Percentiles rank a stretch among this genome's conserved stretches.
These are phyloP conservation scores for Podaxis rugospora DNA, from an alignment of 768 basidiomycete genomes.

Conservation along the genomic window DNA sequence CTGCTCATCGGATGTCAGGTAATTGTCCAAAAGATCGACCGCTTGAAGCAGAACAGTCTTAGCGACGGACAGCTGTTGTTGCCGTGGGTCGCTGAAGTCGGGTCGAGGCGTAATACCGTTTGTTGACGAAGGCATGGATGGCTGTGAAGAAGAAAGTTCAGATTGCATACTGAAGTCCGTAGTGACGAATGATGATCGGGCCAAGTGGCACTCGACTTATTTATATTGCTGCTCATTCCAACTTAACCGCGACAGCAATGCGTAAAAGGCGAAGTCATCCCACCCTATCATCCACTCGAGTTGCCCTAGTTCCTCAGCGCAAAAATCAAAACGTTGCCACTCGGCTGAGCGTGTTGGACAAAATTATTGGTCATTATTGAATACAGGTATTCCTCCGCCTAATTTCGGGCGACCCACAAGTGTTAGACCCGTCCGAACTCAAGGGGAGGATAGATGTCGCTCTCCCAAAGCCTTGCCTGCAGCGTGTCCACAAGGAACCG, in stretches of 20 bases:
- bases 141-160: slow-evolving; percentile 14
- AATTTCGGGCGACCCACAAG: slow-evolving; percentile 74
- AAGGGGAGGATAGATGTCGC: slow-evolving; percentile 54
- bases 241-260: not conserved
- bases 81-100: slow-evolving; percentile 27
- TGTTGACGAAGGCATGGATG: slow-evolving; percentile 24
- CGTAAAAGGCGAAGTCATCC: not conserved
- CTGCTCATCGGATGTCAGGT: slow-evolving; percentile 65
- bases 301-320: not conserved
- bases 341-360: not conserved
- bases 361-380: slow-evolving; percentile 10
- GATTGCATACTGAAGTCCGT: slow-evolving; percentile 17
- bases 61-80: slow-evolving; percentile 63
- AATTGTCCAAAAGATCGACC: slow-evolving; percentile 63
- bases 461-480: slow-evolving; percentile 62
- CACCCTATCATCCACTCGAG: not conserved
- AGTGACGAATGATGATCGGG: slow-evolving; percentile 20
- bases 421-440: slow-evolving; percentile 64
- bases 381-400: slow-evolving; percentile 59
- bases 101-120: slow-evolving; percentile 12
- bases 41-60: slow-evolving; percentile 68
- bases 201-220: slow-evolving; percentile 15
- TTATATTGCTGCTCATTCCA: slow-evolving; percentile 13
- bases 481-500: slow-evolving; percentile 25
- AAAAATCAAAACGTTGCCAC: slow-evolving; percentile 4